These are phyloP conservation scores for Cryptococcus wingfieldii DNA, from an alignment of 1,284 basidiomycete genomes.

Conservation along the genomic window DNA sequence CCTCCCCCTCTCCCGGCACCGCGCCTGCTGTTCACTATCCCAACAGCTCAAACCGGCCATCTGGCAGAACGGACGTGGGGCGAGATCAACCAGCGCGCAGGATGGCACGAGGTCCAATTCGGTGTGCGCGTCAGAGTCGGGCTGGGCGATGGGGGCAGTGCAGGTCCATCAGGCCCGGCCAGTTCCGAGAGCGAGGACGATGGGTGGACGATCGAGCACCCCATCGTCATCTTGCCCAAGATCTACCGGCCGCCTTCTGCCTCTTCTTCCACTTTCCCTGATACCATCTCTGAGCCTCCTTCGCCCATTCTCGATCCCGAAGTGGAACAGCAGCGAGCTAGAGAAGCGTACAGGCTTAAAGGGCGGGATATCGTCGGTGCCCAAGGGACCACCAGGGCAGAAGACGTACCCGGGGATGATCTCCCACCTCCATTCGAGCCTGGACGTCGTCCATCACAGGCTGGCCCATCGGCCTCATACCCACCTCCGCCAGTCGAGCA, in stretches of 20 bases:
- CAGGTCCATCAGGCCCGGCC: neutral
- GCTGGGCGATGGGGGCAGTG: slow-evolving; percentile 25
- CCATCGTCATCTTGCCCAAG: neutral
- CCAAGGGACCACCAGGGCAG: slow-evolving; percentile 28
- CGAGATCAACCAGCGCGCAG: slow-evolving; percentile 33
- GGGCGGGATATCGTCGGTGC: slow-evolving; percentile 44
- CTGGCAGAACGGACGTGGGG: slow-evolving; percentile 37
- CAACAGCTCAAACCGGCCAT: slow-evolving; percentile 27
- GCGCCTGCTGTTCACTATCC: slow-evolving; percentile 44
- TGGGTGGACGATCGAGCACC: neutral
- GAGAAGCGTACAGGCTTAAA: slow-evolving; percentile 46
- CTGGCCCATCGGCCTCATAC: slow-evolving; percentile 8
- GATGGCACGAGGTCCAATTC: slow-evolving; percentile 39
- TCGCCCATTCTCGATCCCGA: neutral
- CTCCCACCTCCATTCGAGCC: slow-evolving; percentile 40
- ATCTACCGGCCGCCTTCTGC: slow-evolving; percentile 2
- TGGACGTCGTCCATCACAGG: slow-evolving; percentile 4
- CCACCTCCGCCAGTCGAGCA: neutral
- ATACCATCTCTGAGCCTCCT: too few relatives aligned
- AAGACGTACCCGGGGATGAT: slow-evolving; percentile 8
- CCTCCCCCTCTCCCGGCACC: slow-evolving; percentile 32
- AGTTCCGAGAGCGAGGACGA: neutral
- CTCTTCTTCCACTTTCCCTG: neutral
- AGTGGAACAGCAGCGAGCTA: slow-evolving; percentile 18
- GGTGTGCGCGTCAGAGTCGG: slow-evolving; percentile 40